phyloP scores from a whole-genome alignment of 345 rosid species.

The Populus simonii region DNA sequence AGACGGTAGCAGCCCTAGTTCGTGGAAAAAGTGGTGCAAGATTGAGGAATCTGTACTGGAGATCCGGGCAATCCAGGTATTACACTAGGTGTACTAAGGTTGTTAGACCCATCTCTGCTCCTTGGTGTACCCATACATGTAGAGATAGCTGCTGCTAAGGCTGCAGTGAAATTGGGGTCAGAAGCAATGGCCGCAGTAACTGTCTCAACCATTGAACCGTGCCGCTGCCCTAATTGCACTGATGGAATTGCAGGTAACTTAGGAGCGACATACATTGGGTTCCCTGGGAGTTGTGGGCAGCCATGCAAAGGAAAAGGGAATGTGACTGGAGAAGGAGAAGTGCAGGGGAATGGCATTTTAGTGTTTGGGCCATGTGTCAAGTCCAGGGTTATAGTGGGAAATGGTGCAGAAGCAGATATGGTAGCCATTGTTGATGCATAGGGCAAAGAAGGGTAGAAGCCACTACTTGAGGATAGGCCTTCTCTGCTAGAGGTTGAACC shows the following conservation, averaged over 20 bases:
- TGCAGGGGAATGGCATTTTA: slow-evolving; percentile 31
- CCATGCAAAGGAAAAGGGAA: slow-evolving; percentile 50
- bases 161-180: slow-evolving; percentile 81
- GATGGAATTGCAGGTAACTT: slow-evolving; percentile 27
- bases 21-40: slow-evolving; percentile 89
- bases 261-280: slow-evolving; percentile 27
- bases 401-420: slow-evolving; percentile 45
- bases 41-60: slow-evolving; percentile 70
- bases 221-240: slow-evolving; percentile 42
- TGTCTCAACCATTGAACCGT: slow-evolving; percentile 56
- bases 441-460: slow-evolving; percentile 47
- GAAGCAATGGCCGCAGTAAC: slow-evolving; percentile 72
- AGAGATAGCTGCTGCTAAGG: slow-evolving; percentile 75
- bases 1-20: slow-evolving; percentile 20
- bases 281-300: slow-evolving; percentile 31
- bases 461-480: slow-evolving; percentile 26
- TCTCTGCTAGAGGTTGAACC: slow-evolving; percentile 71
- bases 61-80: slow-evolving; percentile 46
- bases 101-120: slow-evolving; percentile 20
- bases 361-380: slow-evolving; percentile 58
- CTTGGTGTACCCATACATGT: slow-evolving; percentile 39
- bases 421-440: slow-evolving; percentile 77
- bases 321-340: slow-evolving; percentile 26
- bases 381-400: slow-evolving; percentile 91
- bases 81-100: slow-evolving; percentile 19